Conservation (phyloP, 2,329 filamentous ascomycete species). For the Cordyceps cateniannulata region DNA sequence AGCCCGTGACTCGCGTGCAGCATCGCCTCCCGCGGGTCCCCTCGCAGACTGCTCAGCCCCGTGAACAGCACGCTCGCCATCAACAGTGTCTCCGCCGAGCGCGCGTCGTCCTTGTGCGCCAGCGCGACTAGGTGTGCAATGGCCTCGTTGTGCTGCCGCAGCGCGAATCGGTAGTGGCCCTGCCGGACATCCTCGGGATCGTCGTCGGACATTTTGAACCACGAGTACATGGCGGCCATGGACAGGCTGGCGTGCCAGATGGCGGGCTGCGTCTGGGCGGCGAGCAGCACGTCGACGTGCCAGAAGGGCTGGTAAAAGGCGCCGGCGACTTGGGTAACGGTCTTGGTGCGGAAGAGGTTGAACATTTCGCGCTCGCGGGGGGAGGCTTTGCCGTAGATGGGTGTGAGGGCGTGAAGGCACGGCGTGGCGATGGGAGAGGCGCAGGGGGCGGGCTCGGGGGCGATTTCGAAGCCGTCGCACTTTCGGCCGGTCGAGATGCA, state of each 20-base stretch:
- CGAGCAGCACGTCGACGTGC: slow-evolving; percentile 9
- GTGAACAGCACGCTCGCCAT: slow-evolving; percentile 11
- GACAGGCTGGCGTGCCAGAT: slow-evolving; percentile 12
- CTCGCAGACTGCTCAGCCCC: slow-evolving; percentile 8
- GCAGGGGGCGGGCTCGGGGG: not conserved
- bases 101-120: not conserved
- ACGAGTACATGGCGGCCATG: slow-evolving; percentile 11
- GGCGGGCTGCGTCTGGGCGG: slow-evolving; percentile 10
- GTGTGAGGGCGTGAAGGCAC: not conserved
- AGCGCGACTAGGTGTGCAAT: slow-evolving; percentile 4
- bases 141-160: slow-evolving; percentile 10
- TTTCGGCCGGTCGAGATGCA: slow-evolving; percentile 18
- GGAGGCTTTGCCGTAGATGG: not conserved
- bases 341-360: slow-evolving; percentile 10
- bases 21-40: slow-evolving; percentile 11
- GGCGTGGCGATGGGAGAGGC: not conserved
- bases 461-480: slow-evolving; percentile 17
- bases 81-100: slow-evolving; percentile 2
- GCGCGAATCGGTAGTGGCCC: slow-evolving; percentile 6
- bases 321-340: slow-evolving; percentile 8
- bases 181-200: not conserved
- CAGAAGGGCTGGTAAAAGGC: slow-evolving; percentile 12
- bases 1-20: slow-evolving; percentile 8
- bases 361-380: slow-evolving; percentile 3
- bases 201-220: not conserved